Evolutionary conservation across 306 rosid species (phyloP), one percentile per base, ranked within the genome.

Genomic region (Morella rubra): DNA sequence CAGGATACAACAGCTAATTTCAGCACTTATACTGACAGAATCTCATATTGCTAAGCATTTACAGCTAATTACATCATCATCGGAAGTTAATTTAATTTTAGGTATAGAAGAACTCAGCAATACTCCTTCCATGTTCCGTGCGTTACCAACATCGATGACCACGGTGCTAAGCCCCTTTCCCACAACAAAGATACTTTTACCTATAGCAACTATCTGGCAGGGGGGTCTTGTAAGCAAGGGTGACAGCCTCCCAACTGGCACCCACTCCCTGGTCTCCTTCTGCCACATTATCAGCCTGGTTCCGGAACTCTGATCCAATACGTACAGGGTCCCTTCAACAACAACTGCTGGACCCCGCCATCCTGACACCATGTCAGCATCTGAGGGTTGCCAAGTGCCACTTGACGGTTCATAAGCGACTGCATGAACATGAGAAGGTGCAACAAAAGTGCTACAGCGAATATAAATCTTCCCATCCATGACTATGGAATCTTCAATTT

Each of bases 261-360:
- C 75, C 99, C 99, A 95, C 74, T 85, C 89, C 6, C 86, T 84
- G 27, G 56, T 79, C 73, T 81, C 89, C 75, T 87, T 86, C 45
- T 79, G 79, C 97, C 93, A 92, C 92, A 83, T 88, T 84, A 84
- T 90, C 67, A 95, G 56, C 82, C 92, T 81, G 9, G 90, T 89
- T 74, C 97, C 99, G 1, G 83, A 88, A 81, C 86, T 87, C 79
- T 90, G 92, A 75, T 92, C 99, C 87, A 92, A 73, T 41, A 87
- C 89, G 18, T 86, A 89, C 12, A 92, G 91, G 44, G 78, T 82
- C 37, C 91, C 87, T 5, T 89, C 86, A 7, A 88, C 85, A 46
- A 90, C 92, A 70, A 92, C 91, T 1, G 93, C 93, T 0, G 97
- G 99, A 75, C 99, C 99, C 76, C 56, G 86, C 98, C 97, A 95